phyloP scores from a whole-genome alignment of 305 asterid genomes.

The Fraxinus greggii region DNA sequence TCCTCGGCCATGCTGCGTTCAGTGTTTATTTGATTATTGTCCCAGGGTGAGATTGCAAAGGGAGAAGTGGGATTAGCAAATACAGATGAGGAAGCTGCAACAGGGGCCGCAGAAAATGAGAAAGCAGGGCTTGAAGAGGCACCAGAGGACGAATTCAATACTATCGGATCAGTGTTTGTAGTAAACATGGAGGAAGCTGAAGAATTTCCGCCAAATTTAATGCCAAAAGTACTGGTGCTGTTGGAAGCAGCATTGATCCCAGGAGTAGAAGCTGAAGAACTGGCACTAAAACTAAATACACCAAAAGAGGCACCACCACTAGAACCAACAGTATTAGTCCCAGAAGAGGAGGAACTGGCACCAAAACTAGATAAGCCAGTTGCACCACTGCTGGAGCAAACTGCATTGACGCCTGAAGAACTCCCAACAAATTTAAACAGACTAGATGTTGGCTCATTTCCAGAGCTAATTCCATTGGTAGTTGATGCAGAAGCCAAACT shows the following conservation, averaged over 20 bases:
- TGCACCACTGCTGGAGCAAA: constrained; percentile 31
- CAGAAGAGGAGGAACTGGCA: constrained; percentile 30
- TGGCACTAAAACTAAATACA: constrained; percentile 27
- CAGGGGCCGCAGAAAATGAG: constrained; percentile 38
- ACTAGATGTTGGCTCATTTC: constrained; percentile 30
- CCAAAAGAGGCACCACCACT: constrained; percentile 24
- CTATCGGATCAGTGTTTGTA: background rate
- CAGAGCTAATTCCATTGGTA: constrained; percentile 27
- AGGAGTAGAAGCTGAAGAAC: constrained; percentile 43
- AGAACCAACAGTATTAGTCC: constrained; percentile 23
- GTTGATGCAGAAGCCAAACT: constrained; percentile 35
- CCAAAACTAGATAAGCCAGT: constrained; percentile 39
- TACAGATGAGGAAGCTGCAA: constrained; percentile 33
- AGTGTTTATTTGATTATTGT: constrained; percentile 51
- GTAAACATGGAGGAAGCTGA: constrained; percentile 39
- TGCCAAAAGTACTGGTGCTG: constrained; percentile 32
- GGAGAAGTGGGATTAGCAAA: constrained; percentile 43
- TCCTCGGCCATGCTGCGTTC: constrained; percentile 97
- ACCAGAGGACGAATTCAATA: constrained; percentile 39
- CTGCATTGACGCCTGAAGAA: constrained; percentile 32
- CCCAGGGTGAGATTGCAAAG: constrained; percentile 26
- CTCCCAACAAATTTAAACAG: constrained; percentile 28
- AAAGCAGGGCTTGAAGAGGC: constrained; percentile 36
- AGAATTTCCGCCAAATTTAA: constrained; percentile 39
- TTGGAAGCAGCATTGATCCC: background rate